Percentiles rank a stretch among this genome's conserved stretches.
Evolutionary conservation across 345 rosid species (phyloP).

Genomic region (Gossypium raimondii): DNA sequence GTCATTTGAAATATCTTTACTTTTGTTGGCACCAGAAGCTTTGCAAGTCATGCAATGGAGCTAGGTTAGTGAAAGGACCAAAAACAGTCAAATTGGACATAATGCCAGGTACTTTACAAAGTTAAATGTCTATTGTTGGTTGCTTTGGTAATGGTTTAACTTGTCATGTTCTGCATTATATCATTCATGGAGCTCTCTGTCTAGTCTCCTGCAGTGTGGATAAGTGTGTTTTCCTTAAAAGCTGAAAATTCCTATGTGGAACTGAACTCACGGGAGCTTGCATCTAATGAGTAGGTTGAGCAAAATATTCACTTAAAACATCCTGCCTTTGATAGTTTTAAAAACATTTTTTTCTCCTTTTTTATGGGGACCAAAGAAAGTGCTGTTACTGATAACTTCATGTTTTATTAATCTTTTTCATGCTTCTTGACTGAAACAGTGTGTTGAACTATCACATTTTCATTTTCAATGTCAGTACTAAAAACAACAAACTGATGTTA

Average conservation of each 20-base stretch:
- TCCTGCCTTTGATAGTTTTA: background rate
- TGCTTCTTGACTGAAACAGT: background rate
- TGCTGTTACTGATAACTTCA: background rate
- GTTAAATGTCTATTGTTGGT: background rate
- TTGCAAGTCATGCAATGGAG: conserved; percentile 90
- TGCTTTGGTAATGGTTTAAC: conserved; percentile 1
- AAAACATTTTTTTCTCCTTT: background rate
- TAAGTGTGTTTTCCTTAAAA: background rate
- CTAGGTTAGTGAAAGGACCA: conserved; percentile 64
- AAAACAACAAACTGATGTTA: background rate
- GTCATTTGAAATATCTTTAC: background rate
- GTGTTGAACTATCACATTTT: background rate
- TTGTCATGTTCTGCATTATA: background rate
- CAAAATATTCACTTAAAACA: background rate
- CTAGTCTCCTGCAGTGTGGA: background rate
- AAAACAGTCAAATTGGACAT: conserved; percentile 82
- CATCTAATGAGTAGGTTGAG: background rate
- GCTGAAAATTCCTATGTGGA: background rate
- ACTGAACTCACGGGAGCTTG: background rate
- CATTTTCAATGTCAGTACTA: background rate
- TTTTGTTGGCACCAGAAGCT: conserved; percentile 50
- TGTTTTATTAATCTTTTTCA: background rate
- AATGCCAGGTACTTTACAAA: conserved; percentile 55
- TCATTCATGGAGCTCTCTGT: background rate
- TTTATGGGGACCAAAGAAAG: background rate